phyloP scores from a whole-genome alignment of 306 rosid species.

The Calophaca sinica region DNA sequence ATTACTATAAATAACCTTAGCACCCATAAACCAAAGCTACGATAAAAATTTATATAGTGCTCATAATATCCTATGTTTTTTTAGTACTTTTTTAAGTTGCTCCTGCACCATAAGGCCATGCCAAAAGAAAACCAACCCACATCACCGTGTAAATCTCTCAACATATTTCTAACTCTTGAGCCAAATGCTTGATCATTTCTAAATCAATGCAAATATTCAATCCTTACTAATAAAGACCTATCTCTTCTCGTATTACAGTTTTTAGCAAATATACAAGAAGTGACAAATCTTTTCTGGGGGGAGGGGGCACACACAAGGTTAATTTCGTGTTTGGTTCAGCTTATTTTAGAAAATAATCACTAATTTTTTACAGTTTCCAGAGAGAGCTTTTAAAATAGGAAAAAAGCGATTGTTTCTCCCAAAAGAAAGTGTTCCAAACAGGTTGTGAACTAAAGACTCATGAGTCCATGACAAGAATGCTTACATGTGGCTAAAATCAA shows the following conservation, averaged over 20 bases:
- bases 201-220: slow-evolving; percentile 14
- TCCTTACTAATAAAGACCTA: slow-evolving; percentile 23
- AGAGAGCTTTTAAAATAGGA: background rate
- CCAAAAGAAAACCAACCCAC: slow-evolving; percentile 31
- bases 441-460: background rate
- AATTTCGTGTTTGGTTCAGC: background rate
- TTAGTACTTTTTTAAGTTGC: slow-evolving; percentile 20
- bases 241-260: slow-evolving; percentile 11
- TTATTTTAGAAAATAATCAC: slow-evolving; percentile 1
- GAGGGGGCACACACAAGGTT: background rate
- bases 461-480: slow-evolving; percentile 30
- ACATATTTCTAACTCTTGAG: slow-evolving; percentile 17
- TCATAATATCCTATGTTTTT: slow-evolving; percentile 28
- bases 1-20: slow-evolving; percentile 21
- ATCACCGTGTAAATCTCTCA: background rate
- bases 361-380: background rate
- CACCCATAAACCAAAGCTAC: slow-evolving; percentile 9
- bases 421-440: background rate
- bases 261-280: slow-evolving; percentile 18
- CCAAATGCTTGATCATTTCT: slow-evolving; percentile 9
- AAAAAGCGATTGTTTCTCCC: background rate
- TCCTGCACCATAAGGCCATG: slow-evolving; percentile 12
- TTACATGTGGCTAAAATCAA: slow-evolving; percentile 13
- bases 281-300: background rate
- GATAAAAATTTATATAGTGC: slow-evolving; percentile 8